Base-by-base conservation (phyloP, 2,329 filamentous ascomycete genomes). In the Pezicula neosporulosa region DNA sequence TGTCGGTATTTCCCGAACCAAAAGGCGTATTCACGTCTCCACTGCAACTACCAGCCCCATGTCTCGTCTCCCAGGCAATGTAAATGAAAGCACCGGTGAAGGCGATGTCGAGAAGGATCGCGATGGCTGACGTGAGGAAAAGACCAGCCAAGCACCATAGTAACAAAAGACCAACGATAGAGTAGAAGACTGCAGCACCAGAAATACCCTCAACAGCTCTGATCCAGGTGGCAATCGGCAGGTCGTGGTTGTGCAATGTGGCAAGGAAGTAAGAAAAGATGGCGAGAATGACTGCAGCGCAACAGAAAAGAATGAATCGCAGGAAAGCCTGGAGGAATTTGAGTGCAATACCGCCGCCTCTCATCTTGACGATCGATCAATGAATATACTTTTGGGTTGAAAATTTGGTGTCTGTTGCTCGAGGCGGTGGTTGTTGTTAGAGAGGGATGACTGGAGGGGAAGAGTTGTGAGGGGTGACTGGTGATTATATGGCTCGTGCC, bases 221-320 rank as follows among this genome's bases (percentile, higher is more conserved):
- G 53, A 86, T 72, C 72, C 81, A 86, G 59, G 70, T 81, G 16
- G 79, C 75, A 58, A 92, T 91, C 52, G 64, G 51, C 13, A 85
- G 68, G 59, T 83, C 63, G 70, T 90, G 82, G 63, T 86, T 81
- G 55, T 80, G 68, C 13, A 92, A 80, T 8, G 87, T 80, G 8
- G 87, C 83, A 46, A 97, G 82, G 77, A 91, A 95, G 77, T 95
- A 96, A 46, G 85, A 86, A 77, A 87, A 92, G 63, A 94, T 81
- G 59, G 81, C 87, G 55, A 97, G 80, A 55, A 93, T 80, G 59
- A 96, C 77, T 53, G 78, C 83, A 8, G 86, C 77, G 68, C 83
- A 89, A 66, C 81, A 77, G 69, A 96, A 87, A 63, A 90, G 82
- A 51, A 96, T 71, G 58, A 79, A 72, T 60, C 93, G 89, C 63